A percentile compares a stretch with the other conserved stretches of the same genome.
Conservation (phyloP, 2,329 filamentous ascomycete species). For the Xylaria polymorpha region DNA sequence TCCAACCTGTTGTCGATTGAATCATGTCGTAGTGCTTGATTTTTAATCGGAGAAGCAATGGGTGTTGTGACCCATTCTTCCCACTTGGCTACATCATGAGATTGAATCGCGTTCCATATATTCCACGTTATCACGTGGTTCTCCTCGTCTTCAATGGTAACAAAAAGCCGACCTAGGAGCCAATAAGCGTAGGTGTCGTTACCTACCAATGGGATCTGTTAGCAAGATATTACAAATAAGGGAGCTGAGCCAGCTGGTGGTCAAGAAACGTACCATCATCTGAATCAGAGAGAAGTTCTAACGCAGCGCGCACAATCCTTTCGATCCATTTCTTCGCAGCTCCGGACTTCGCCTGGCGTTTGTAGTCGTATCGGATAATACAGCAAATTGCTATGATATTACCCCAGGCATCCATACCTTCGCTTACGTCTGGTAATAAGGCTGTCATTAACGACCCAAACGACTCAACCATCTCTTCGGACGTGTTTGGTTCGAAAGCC, state of each 20-base stretch:
- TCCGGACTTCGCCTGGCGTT: constrained; percentile 39
- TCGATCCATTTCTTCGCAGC: constrained; percentile 39
- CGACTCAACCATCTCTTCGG: constrained; percentile 39
- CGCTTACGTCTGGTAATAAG: constrained; percentile 43
- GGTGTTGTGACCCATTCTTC: constrained; percentile 44
- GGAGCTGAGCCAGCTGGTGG: background rate
- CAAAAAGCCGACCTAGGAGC: constrained; percentile 43
- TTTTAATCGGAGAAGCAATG: constrained; percentile 23
- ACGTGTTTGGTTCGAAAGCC: constrained; percentile 40
- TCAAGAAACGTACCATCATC: constrained; percentile 39
- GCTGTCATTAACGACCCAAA: constrained; percentile 41
- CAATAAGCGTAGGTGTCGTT: constrained; percentile 47
- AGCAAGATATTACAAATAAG: background rate
- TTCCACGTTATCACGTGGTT: constrained; percentile 44
- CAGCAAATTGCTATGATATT: constrained; percentile 43
- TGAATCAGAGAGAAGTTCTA: constrained; percentile 48
- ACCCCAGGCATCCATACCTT: constrained; percentile 39
- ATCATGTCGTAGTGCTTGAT: background rate
- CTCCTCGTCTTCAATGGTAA: constrained; percentile 40
- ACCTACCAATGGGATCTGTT: constrained; percentile 28
- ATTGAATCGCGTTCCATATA: constrained; percentile 44
- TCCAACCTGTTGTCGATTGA: constrained; percentile 20
- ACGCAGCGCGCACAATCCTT: constrained; percentile 41
- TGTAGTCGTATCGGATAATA: constrained; percentile 47
- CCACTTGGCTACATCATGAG: constrained; percentile 41